Percentiles rank a stretch among this genome's conserved stretches.
Evolutionary conservation across 345 rosid species (phyloP).

Genomic region (Sonneratia alba): DNA sequence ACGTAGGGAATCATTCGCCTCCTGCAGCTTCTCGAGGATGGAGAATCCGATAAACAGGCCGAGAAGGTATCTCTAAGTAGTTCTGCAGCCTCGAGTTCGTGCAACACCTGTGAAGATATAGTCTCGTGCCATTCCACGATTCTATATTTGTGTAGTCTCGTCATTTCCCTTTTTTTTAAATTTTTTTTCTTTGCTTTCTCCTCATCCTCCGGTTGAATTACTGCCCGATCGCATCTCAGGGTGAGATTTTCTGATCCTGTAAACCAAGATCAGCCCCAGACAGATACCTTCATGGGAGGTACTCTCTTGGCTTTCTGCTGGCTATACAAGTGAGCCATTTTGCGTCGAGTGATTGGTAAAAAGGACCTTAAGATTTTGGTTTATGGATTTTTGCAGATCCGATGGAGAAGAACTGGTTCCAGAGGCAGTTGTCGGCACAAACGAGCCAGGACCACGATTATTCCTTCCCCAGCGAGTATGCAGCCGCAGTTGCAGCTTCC

Average conservation of each 20-base stretch:
- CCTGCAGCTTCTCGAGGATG: conserved; percentile 8
- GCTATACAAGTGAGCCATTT: neutral
- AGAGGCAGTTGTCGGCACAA: conserved; percentile 25
- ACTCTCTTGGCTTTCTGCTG: neutral
- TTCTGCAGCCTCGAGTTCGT: neutral
- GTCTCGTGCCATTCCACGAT: neutral
- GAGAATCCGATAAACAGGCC: conserved; percentile 7
- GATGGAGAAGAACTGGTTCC: conserved; percentile 31
- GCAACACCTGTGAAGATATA: too few species aligned
- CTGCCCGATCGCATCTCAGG: conserved; percentile 3
- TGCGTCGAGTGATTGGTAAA: too few species aligned
- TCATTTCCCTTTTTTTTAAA: neutral
- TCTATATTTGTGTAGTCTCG: neutral
- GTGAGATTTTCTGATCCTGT: conserved; percentile 21
- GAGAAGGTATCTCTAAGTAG: conserved; percentile 16
- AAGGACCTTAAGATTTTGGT: neutral
- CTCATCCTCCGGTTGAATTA: neutral
- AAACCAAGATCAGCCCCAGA: conserved; percentile 4
- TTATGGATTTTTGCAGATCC: conserved; percentile 16
- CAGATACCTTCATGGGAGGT: neutral
- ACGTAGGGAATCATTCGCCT: neutral
- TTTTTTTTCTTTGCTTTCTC: neutral
- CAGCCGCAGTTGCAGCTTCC: conserved; percentile 53
- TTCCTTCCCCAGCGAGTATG: conserved; percentile 26
- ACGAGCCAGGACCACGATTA: conserved; percentile 20